Base-by-base conservation (phyloP, 345 rosid genomes). In the Murraya paniculata region DNA sequence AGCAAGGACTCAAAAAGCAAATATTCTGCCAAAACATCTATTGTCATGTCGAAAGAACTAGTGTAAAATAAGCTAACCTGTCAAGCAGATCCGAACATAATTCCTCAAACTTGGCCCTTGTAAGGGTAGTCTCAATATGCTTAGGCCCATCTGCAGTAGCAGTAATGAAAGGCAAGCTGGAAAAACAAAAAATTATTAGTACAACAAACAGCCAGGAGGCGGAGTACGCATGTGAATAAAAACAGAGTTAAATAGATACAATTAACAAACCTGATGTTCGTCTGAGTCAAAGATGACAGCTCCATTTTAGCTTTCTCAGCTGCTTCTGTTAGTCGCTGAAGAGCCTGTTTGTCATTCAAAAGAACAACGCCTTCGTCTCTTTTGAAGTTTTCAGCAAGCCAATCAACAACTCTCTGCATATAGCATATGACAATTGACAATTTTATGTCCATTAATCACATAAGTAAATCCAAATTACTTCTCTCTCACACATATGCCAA, bases 61-160 rank as follows among this genome's bases (percentile, higher is more conserved):
- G 1, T 14, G 48, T 4, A 25, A 45, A 27, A 27, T 69, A 45
- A 48, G 58, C 24, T 27, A 45, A 69, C 73, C 59, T 69, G n/a
- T 69, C 92, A 56, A 89, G 84, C 36, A 89, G 77, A 76, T 89
- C 87, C 3, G 89, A 89, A 59, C 90, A 89, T 79, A 87, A 66
- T 76, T 89, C 90, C 83, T 89, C 92, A 38, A 89, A 87, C 74
- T 89, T 89, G 48, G 83, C 90, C 75, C 90, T 85, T 56, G 90
- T 89, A 62, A 89, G 78, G 22, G 88, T 87, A 28, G 90, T 83
- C 83, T 89, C 88, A 38, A 89, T 89, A 78, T 89, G 90, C 74
- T 85, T 95, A 24, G 98, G 99, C 24, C 99, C 99, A 87, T 96
- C 99, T 19, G 97, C 92, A 27, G 98, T 96, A 66, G 98, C 98